phyloP scores from a whole-genome alignment of 139 green algal genomes.

The Closterium sp. region DNA sequence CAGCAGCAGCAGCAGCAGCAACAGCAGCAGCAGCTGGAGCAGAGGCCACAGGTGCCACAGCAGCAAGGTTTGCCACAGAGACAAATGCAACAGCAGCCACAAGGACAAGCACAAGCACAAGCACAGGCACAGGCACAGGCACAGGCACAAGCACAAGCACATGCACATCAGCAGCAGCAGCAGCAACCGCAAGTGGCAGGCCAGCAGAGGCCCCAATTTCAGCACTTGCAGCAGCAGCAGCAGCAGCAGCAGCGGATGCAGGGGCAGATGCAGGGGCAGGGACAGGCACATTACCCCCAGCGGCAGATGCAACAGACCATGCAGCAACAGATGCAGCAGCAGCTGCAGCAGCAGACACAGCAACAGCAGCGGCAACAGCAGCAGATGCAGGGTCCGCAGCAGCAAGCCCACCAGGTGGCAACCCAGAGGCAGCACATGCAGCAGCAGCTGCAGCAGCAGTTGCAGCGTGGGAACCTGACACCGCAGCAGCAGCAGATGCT shows the following conservation, averaged over 20 bases:
- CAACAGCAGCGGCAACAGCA: background rate
- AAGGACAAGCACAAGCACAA: background rate
- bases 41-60: background rate
- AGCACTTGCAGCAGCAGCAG: background rate
- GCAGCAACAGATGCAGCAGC: background rate
- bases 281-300: background rate
- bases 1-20: background rate
- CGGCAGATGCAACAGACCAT: background rate
- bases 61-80: background rate
- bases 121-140: background rate
- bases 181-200: background rate
- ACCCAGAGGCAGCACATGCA: background rate
- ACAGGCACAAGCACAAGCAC: background rate
- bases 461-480: background rate
- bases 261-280: background rate
- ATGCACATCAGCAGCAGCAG: background rate
- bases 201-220: background rate
- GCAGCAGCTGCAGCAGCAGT: background rate
- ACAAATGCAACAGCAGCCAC: background rate
- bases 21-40: no score
- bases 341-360: background rate
- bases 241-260: background rate
- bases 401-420: background rate
- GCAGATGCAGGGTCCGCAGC: no score
- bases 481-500: background rate